Base-by-base conservation (phyloP, 2,329 filamentous ascomycete species). In the Parascedosporium putredinis region DNA sequence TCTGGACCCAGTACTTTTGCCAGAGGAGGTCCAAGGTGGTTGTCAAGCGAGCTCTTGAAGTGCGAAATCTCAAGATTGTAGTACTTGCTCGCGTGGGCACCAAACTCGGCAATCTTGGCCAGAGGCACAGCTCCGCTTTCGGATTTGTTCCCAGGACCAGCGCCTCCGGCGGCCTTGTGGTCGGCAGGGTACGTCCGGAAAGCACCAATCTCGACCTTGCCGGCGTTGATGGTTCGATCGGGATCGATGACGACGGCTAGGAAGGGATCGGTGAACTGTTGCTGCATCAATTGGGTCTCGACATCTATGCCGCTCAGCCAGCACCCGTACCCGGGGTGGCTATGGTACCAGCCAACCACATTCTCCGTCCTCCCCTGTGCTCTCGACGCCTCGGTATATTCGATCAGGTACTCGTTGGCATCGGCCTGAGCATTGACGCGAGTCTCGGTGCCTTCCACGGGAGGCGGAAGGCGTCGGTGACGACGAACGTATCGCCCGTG, bases 1-100 rank as follows among this genome's bases (percentile, higher is more conserved):
- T 98, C 61, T 94, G 87, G 29, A 96, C 90, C 93, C 89, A 95
- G 73, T 98, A 98, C 67, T 97, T 97, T 72, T 96, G 95, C 93
- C 93, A 97, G 25, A 98, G 74, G 47, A 88, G 77, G 60, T 94
- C 88, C 4, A 22, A 98, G 75, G 58, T 89, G 85, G 2, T 83
- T 78, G 67, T 98, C 93, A 24, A 98, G 82, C 0, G 86, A 85
- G 55, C 87, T 93, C 71, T 97, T 97, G 76, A 88, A 98, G 67
- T 95, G 88, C 27, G 88, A 88, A 12, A 97, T 86, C 54, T 94
- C 86, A 5, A 98, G 77, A 12, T 85, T 76, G 67, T 98, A 98
- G 71, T 98, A 98, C 50, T 86, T 82, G 63, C 80, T 86, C 12
- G 86, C 83, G 63, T 98, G 91, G 1, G 90, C 90, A 54, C 93